A percentile compares a stretch with the other conserved stretches of the same genome.
These are phyloP conservation scores for Ogataea philodendri DNA, from an alignment of 805 yeast species.

Conservation along the genomic window DNA sequence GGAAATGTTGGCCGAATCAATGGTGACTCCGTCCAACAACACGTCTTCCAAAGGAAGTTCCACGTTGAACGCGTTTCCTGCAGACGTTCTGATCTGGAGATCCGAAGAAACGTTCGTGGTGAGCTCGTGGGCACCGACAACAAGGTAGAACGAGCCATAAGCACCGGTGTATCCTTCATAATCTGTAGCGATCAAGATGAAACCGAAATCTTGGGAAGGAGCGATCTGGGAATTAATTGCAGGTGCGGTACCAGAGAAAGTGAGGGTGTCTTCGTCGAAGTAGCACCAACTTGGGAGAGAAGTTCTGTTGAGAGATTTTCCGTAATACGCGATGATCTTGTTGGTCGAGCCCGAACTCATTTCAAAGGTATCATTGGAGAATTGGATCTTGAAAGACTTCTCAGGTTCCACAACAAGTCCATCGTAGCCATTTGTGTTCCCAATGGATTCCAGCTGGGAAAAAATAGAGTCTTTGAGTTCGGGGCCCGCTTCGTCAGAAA, in stretches of 20 bases:
- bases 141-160: constrained; percentile 63
- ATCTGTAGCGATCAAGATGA: constrained; percentile 78
- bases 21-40: constrained; percentile 56
- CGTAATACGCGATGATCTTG: constrained; percentile 66
- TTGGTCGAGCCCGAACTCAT: constrained; percentile 42
- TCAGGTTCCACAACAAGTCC: constrained; percentile 77
- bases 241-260: constrained; percentile 88
- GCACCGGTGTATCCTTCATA: constrained; percentile 71
- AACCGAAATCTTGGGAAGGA: constrained; percentile 70
- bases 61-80: constrained; percentile 50
- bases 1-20: constrained; percentile 53
- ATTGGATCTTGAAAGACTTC: constrained; percentile 59
- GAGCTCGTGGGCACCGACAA: constrained; percentile 87
- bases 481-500: constrained; percentile 58
- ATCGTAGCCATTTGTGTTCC: constrained; percentile 72
- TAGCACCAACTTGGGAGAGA: constrained; percentile 89
- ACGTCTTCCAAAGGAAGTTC: constrained; percentile 63
- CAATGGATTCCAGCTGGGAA: constrained; percentile 57
- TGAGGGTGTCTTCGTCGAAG: constrained; percentile 59
- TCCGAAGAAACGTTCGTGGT: constrained; percentile 61
- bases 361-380: constrained; percentile 60
- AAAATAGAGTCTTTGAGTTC: constrained; percentile 42
- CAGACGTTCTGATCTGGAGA: constrained; percentile 64
- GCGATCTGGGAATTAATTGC: constrained; percentile 82
- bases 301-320: constrained; percentile 75